Evolutionary conservation across 495 filamentous ascomycete species (phyloP), one percentile per base, ranked within the genome.

Genomic region (Hyaloscypha hepaticicola): DNA sequence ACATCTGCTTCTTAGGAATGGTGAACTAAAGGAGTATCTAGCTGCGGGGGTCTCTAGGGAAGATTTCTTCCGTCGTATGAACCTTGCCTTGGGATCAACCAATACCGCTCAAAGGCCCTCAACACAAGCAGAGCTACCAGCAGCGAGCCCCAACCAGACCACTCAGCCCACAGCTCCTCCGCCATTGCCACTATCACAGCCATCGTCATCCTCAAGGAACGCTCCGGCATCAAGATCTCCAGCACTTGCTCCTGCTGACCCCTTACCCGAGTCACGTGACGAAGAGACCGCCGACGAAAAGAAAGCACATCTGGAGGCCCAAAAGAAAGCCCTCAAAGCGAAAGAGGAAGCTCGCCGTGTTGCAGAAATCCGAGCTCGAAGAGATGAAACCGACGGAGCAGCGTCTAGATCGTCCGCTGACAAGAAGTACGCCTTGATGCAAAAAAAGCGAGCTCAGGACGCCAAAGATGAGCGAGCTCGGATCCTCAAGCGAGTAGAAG

Each of bases 21-120:
- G 81, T 22, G 79, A 83, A 63, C 70, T 89, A 22, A 82, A 85
- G 61, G 87, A 90, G 71, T 89, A 90, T 66, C 77, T 90, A n/a
- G 76, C 78, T 58, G 73, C 84, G 22, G 84, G 85, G 3, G 77
- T 83, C 2, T 72, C 78, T 22, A 88, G 83, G 64, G 82, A 84
- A 12, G 83, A 85, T 9, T 87, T 90, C 51, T 66, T 79, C 34
- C 73, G 69, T 38, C 80, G 87, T 11, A 58, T 90, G 14, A 64
- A 59, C 3, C 68, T 70, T 34, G 78, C 77, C 28, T 68, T 87
- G 26, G 63, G 50, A 49, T 62, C 66, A 50, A n/a, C 31, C 31
- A 33, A 12, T 33, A 16, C 38, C 38, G 38, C 16, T 16, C 38
- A 45, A 16, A 45, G 11, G 19, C 4, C 38, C 4, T 4, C 38